Evolutionary conservation across 805 yeast species (phyloP), one percentile per base, ranked within the genome.

Genomic region (Isabelozyma pseudorhagii): DNA sequence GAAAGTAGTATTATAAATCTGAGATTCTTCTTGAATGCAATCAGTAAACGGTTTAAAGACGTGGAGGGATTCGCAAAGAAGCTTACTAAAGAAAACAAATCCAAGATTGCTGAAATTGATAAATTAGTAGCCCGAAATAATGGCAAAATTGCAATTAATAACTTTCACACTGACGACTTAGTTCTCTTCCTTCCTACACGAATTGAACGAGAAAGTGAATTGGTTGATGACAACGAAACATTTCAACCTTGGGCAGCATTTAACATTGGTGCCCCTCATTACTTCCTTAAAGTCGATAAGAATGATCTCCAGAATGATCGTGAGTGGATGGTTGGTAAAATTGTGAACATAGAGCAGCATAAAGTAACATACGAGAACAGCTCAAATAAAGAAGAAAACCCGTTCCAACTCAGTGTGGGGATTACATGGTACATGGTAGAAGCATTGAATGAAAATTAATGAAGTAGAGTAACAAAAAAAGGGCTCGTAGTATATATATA

Each of bases 201-300:
- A 42, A 77, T 78, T 43, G 80, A 79, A 56, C 47, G 63, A 27
- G 48, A 49, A 7, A 64, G 57, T 8, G 42, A 42, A 10, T 56
- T 50, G 29, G 63, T 66, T 39, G 49, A 31, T 11, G 31, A 13
- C 6, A 46, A 44, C 13, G 45, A 41, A 46, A 13, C 46, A 47
- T 8, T 17, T 9, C 81, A 74, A 48, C 90, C 93, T 0, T 93
- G 98, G 98, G 97, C 97, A 0, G 96, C 96, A 1, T 93, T 93
- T 71, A 92, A 94, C 55, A 78, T 88, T 49, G 96, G 93, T 1
- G 85, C 89, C 0, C 94, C 96, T 0, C 91, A 92, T 63, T 91
- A 83, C 63, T 85, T 91, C 60, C 69, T 93, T 54, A 80, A 82
- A 46, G n/a, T 31, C 8, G 62, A 72, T 13, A 59, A 60, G 1